A percentile compares a stretch with the other conserved stretches of the same genome.
These are phyloP conservation scores for Colletotrichum godetiae DNA, from an alignment of 2,329 filamentous ascomycete genomes.

Conservation along the genomic window DNA sequence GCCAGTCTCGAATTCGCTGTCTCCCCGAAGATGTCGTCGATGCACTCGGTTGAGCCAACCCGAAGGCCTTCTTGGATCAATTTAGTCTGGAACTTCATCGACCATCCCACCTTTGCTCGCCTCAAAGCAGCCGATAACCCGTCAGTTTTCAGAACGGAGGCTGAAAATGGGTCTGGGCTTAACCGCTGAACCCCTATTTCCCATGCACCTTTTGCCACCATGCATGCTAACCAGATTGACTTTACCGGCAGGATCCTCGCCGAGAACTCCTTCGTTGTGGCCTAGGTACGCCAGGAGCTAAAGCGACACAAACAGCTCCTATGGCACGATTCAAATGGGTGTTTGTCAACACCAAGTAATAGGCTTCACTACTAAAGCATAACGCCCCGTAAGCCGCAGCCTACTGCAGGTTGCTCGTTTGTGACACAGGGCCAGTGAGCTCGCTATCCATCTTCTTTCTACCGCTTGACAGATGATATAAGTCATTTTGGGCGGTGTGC, in stretches of 20 bases:
- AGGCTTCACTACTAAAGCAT: background rate
- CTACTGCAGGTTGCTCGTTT: background rate
- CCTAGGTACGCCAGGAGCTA: background rate
- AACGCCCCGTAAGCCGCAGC: background rate
- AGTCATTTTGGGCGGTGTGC: background rate
- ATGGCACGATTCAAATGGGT: background rate
- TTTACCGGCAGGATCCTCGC: slow-evolving; percentile 6
- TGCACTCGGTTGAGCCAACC: background rate
- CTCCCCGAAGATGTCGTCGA: slow-evolving; percentile 3
- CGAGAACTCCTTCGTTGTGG: slow-evolving; percentile 7
- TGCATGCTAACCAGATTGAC: slow-evolving; percentile 15
- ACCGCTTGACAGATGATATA: background rate
- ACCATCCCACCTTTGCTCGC: slow-evolving; percentile 2
- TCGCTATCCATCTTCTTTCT: background rate
- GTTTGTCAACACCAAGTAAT: background rate
- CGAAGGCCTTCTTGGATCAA: background rate
- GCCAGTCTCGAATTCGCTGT: slow-evolving; percentile 13
- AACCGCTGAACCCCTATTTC: slow-evolving; percentile 8
- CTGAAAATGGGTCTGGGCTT: background rate
- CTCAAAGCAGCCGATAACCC: background rate
- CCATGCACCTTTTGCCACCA: background rate
- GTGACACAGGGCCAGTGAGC: background rate
- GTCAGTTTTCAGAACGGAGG: background rate
- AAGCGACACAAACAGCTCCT: slow-evolving; percentile 3
- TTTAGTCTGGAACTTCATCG: slow-evolving; percentile 24